phyloP scores from a whole-genome alignment of 1,139 yeast species.

The Pichia terricola region DNA sequence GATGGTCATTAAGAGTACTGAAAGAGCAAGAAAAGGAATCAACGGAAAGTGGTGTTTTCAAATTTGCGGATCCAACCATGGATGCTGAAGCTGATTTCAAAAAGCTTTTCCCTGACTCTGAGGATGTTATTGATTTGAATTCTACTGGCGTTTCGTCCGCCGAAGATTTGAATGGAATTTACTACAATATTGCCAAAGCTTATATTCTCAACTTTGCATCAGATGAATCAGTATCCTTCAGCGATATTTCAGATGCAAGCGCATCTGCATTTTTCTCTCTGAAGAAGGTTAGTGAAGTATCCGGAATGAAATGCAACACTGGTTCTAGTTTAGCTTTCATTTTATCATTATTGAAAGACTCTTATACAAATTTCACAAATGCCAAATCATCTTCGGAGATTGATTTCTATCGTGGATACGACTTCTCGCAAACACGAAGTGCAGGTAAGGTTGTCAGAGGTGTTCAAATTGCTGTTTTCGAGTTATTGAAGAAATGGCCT shows the following conservation, averaged over 20 bases:
- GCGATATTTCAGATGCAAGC: conserved; percentile 32
- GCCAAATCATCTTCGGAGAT: conserved; percentile 14
- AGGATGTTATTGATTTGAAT: conserved; percentile 43
- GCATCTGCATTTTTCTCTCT: conserved; percentile 25
- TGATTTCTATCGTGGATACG: conserved; percentile 48
- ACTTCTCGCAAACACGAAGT: conserved; percentile 47
- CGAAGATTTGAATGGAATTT: conserved; percentile 26
- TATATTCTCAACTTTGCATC: conserved; percentile 29
- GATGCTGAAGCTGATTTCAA: conserved; percentile 70
- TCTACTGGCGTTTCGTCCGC: conserved; percentile 12
- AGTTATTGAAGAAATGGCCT: conserved; percentile 73
- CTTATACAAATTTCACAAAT: conserved; percentile 13
- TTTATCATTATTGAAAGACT: conserved; percentile 28
- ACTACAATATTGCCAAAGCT: conserved; percentile 28
- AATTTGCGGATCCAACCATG: conserved; percentile 49
- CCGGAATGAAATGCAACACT: conserved; percentile 23
- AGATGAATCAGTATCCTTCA: conserved; percentile 16
- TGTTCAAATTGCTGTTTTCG: conserved; percentile 37
- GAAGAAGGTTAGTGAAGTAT: conserved; percentile 21
- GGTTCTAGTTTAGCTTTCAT: conserved; percentile 36
- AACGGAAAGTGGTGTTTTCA: conserved; percentile 53
- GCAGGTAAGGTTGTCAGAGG: conserved; percentile 47
- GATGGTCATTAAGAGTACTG: conserved; percentile 71
- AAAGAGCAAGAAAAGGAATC: conserved; percentile 55
- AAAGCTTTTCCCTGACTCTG: conserved; percentile 78